These are phyloP conservation scores for Erucastrum elatum DNA, from an alignment of 345 rosid species.

Conservation along the genomic window DNA sequence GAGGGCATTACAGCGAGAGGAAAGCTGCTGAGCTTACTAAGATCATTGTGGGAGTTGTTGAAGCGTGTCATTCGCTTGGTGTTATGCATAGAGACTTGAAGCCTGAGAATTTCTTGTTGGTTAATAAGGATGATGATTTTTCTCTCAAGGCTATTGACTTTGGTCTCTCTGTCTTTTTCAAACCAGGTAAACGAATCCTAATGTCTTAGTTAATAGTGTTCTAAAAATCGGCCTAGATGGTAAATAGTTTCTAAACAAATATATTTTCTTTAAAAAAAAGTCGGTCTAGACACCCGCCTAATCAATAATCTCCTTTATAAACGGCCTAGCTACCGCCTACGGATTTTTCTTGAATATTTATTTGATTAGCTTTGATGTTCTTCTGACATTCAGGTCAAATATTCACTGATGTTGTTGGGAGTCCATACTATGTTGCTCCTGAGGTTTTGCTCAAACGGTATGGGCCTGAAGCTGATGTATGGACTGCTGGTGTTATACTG, in stretches of 20 bases:
- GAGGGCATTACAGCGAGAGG: conserved; percentile 97
- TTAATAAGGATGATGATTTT: conserved; percentile 97
- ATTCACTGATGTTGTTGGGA: conserved; percentile 94
- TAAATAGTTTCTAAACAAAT: not conserved
- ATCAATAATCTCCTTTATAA: not conserved
- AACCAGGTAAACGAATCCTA: conserved; percentile 60
- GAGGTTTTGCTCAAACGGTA: conserved; percentile 90
- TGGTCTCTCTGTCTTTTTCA: conserved; percentile 96
- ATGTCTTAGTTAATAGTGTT: not conserved
- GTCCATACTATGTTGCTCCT: conserved; percentile 98
- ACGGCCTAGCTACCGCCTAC: not conserved
- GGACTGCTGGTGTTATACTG: conserved; percentile 97
- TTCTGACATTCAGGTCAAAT: conserved; percentile 55
- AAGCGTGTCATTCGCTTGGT: conserved; percentile 95
- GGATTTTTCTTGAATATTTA: not conserved
- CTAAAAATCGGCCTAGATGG: not conserved
- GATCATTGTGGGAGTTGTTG: conserved; percentile 95
- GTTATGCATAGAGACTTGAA: conserved; percentile 99
- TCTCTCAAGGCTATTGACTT: conserved; percentile 98
- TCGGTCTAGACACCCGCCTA: not conserved
- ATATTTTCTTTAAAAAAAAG: no score
- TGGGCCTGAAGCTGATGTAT: conserved; percentile 96
- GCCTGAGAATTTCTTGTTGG: conserved; percentile 99
- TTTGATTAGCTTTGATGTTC: not conserved
- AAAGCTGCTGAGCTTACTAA: conserved; percentile 91